phyloP scores from a whole-genome alignment of 202 grass and related monocot genomes.

The Setaria italica region DNA sequence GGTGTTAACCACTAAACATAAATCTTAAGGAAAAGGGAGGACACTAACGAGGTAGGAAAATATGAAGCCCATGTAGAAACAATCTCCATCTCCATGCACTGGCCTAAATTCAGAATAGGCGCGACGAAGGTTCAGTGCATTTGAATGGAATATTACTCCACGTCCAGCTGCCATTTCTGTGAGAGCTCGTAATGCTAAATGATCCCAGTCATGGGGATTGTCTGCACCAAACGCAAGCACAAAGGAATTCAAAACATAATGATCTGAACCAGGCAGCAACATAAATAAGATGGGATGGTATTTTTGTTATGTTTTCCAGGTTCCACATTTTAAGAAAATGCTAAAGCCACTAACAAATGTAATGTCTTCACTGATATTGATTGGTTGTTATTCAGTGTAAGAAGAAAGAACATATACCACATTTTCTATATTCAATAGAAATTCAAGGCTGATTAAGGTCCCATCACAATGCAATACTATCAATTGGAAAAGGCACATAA shows the following conservation, averaged over 20 bases:
- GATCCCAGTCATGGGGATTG: neutral
- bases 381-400: neutral
- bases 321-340: slow-evolving; percentile 19
- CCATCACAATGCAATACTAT: neutral
- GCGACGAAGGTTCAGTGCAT: slow-evolving; percentile 11
- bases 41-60: slow-evolving; percentile 54
- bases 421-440: neutral
- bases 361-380: neutral
- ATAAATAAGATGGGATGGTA: slow-evolving; percentile 5
- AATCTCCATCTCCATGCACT: slow-evolving; percentile 50
- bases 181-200: neutral
- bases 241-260: slow-evolving; percentile 27
- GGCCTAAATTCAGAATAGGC: slow-evolving; percentile 39
- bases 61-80: slow-evolving; percentile 58
- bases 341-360: neutral
- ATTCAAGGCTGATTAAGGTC: neutral
- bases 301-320: neutral
- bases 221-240: slow-evolving; percentile 27
- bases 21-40: slow-evolving; percentile 23
- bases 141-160: neutral
- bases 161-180: neutral
- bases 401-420: neutral
- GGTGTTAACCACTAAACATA: slow-evolving; percentile 21
- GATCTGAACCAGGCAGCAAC: neutral
- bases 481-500: neutral